Conservation (phyloP, 2,329 filamentous ascomycete genomes). For the Chaetothyriales sp. region DNA sequence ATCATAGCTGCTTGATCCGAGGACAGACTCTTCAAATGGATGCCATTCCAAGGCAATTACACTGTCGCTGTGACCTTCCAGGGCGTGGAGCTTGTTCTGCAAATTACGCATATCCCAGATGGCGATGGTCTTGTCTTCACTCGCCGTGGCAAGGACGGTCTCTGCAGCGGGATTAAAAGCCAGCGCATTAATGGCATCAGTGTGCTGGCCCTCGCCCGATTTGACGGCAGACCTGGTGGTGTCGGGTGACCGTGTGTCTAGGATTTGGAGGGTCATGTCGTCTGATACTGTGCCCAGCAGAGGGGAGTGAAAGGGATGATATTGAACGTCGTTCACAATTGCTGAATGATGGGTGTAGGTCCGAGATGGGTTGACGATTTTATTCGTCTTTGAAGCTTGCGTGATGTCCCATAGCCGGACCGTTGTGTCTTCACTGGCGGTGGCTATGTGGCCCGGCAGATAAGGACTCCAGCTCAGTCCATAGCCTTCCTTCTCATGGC, state of each 20-base stretch:
- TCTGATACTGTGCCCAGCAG: conserved; percentile 91
- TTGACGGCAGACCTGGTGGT: conserved; percentile 52
- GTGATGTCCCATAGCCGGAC: conserved; percentile 88
- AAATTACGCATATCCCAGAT: conserved; percentile 92
- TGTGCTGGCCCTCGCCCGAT: conserved; percentile 60
- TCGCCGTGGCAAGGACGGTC: conserved; percentile 79
- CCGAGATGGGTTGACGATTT: conserved; percentile 54
- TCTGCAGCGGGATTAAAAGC: conserved; percentile 91
- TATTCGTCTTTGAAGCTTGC: conserved; percentile 56
- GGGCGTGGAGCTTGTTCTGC: conserved; percentile 74
- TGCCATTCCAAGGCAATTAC: conserved; percentile 94
- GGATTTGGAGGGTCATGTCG: conserved; percentile 80
- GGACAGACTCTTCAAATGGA: conserved; percentile 72
- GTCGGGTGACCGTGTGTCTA: conserved; percentile 63
- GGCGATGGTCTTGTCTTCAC: conserved; percentile 86
- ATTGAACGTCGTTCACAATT: conserved; percentile 93
- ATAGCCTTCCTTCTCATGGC: conserved; percentile 81
- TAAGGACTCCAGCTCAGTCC: conserved; percentile 88
- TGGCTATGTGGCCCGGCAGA: conserved; percentile 64
- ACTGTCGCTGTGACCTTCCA: conserved; percentile 76
- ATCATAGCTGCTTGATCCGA: conserved; percentile 87
- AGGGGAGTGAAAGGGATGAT: conserved; percentile 72
- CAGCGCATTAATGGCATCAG: conserved; percentile 88
- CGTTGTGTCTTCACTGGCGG: conserved; percentile 82
- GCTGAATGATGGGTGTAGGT: conserved; percentile 79